Conservation (phyloP, 257 asterid species). For the Pogostemon cablin region DNA sequence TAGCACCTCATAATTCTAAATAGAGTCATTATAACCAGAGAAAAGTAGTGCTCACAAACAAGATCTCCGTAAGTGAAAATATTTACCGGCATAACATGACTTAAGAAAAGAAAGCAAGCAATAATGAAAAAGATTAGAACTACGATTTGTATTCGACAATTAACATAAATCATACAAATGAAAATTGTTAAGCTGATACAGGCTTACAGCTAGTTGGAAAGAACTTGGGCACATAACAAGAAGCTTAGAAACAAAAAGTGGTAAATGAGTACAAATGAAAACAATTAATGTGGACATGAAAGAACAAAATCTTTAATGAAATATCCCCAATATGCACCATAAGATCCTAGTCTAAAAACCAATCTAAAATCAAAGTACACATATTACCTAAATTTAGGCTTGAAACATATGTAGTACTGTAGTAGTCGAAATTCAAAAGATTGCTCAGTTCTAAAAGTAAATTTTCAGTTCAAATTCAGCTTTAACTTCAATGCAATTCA, state of each 20-base stretch:
- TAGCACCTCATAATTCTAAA: constrained; percentile 12
- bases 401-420: not conserved
- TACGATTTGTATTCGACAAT: not conserved
- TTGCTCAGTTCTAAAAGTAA: not conserved
- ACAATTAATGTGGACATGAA: not conserved
- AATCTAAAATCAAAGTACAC: not conserved
- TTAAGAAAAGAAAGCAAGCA: not conserved
- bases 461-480: constrained; percentile 11
- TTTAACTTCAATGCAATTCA: not conserved
- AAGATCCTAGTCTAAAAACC: not conserved
- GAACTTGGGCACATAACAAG: constrained; percentile 3
- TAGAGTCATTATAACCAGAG: constrained; percentile 1
- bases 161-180: not conserved
- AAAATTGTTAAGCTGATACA: not conserved
- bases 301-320: not conserved
- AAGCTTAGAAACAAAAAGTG: not conserved
- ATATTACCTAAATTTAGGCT: not conserved
- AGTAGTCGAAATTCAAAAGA: not conserved
- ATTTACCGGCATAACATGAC: not conserved
- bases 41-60: not conserved
- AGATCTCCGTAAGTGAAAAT: not conserved
- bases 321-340: not conserved
- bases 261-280: constrained; percentile 4
- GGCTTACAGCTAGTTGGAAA: not conserved
- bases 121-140: constrained; percentile 9